Base-by-base conservation (phyloP, 495 filamentous ascomycete genomes). In the Penicillium riverlandense region DNA sequence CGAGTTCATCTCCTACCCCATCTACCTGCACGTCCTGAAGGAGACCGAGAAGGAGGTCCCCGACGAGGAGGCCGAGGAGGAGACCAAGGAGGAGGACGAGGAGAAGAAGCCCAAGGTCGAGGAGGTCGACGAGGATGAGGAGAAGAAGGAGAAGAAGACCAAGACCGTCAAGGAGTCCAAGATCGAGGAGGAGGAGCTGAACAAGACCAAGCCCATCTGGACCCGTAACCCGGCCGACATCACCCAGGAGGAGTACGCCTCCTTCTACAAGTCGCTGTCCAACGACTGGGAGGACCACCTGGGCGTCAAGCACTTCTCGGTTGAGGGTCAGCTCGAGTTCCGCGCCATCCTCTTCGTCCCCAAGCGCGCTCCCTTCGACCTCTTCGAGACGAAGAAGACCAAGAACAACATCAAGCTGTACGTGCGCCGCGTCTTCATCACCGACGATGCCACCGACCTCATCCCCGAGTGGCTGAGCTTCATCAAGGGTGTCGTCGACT, bases 321-420 rank as follows among this genome's bases (percentile, higher is more conserved):
- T 98, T 57, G 92, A 98, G 81, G 92, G 92, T 82, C 92, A 98
- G 76, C 90, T 98, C 51, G 92, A 98, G 76, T 98, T 98, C 88
- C 90, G 90, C 52, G 92, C 92, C 52, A 96, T 98, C 69, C 89
- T 98, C 59, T 98, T 94, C 77, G 89, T 98, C 35, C 92, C 92
- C 67, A 98, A 98, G 86, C 92, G 92, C 61, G 92, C 92, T 71
- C 92, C 92, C 53, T 98, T 98, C 73, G 92, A 98, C 62, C 87
- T 98, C 44, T 98, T 98, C 74, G 92, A 98, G 83, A 96, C 94
- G 54, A 98, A 98, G 86, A 94, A 95, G 84, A 96, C 90, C 63
- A 98, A 98, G 88, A 97, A 96, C 83, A 98, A 98, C 85, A 97
- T 98, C 81, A 98, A 98, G 81, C 84, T 98, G 59, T 98, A 98